Base-by-base conservation (phyloP, 768 basidiomycete genomes). In the Chalciporus sphaerocephalus region DNA sequence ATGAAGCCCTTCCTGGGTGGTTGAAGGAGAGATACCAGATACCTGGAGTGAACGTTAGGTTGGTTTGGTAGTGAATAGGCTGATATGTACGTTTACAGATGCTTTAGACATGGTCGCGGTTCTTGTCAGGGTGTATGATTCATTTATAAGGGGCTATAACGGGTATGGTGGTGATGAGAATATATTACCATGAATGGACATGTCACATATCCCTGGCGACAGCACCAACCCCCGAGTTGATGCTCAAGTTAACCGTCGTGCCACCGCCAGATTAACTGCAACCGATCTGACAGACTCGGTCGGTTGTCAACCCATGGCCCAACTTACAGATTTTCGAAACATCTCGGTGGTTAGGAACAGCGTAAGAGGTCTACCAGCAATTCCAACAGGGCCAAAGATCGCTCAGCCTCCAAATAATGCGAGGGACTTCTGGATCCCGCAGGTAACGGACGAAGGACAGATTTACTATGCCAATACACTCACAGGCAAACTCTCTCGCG, bases 381-480 rank as follows among this genome's bases (percentile, higher is more conserved):
- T 64, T 33, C 62, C 62, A 33, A 36, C 48, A 16, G 25, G 33
- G 16, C 9, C 52, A 13, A 20, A n/a, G 11, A 34, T 23, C 6
- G n/a, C 46, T 0, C 36, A 59, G 15, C 44, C 39, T 2, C 39
- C 48, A 2, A 35, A 53, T 38, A 43, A 38, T 21, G 74, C 76
- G 15, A 80, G 74, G 54, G 87, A 94, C 55, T 93, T 85, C 62
- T 97, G 94, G 94, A 83, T 93, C 54, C 94, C 94, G 9, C 80
- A 85, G 57, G 80, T 95, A 39, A 84, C 87, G 2, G 65, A 74
- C 12, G 79, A 86, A 51, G 89, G 91, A 48, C 88, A 89, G 93
- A 92, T 98, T 59, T 94, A 83, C 71, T 98, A 96, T 69, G 80
- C 87, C 53, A 97, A 97, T 59, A 90, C 90, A 3, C 69, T 85